Percentiles rank a stretch among this genome's conserved stretches.
phyloP scores from a whole-genome alignment of 345 rosid genomes.

The Laguncularia racemosa region DNA sequence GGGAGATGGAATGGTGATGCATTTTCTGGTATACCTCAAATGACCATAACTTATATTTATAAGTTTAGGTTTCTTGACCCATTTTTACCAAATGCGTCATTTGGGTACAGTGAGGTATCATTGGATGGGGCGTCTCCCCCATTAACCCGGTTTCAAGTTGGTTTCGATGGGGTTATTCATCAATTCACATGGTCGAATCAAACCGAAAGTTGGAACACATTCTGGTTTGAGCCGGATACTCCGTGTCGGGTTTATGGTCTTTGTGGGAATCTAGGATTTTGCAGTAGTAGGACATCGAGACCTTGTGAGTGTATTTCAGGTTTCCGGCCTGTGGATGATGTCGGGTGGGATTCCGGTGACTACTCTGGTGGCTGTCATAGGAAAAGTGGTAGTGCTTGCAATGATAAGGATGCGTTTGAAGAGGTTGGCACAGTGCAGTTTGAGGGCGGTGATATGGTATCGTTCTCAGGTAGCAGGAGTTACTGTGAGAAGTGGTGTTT shows the following conservation, averaged over 20 bases:
- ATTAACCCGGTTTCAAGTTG: conserved; percentile 41
- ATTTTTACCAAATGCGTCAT: conserved; percentile 37
- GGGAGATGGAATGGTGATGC: conserved; percentile 54
- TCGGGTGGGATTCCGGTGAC: conserved; percentile 42
- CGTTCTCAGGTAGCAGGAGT: conserved; percentile 33
- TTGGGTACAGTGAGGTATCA: conserved; percentile 38
- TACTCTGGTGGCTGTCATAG: conserved; percentile 43
- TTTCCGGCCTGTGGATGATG: conserved; percentile 27
- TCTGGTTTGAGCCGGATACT: conserved; percentile 45
- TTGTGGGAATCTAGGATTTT: conserved; percentile 42
- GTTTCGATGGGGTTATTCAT: conserved; percentile 28
- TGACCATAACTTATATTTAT: conserved; percentile 51
- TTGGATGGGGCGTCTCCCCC: conserved; percentile 29
- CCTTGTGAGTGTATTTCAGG: conserved; percentile 44
- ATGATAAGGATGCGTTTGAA: conserved; percentile 28
- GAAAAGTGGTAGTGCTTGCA: conserved; percentile 17
- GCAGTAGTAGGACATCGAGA: conserved; percentile 12
- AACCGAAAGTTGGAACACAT: conserved; percentile 37
- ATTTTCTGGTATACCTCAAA: conserved; percentile 43
- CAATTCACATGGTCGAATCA: conserved; percentile 44
- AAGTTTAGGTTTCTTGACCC: conserved; percentile 53
- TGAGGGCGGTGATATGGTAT: conserved; percentile 26
- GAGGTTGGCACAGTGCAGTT: conserved; percentile 31
- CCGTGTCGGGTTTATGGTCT: conserved; percentile 34
- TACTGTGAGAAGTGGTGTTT: conserved; percentile 45